A percentile compares a stretch with the other conserved stretches of the same genome.
These are phyloP conservation scores for Chaetoceros muelleri DNA, from an alignment of 108 stramenopile genomes.

Conservation along the genomic window DNA sequence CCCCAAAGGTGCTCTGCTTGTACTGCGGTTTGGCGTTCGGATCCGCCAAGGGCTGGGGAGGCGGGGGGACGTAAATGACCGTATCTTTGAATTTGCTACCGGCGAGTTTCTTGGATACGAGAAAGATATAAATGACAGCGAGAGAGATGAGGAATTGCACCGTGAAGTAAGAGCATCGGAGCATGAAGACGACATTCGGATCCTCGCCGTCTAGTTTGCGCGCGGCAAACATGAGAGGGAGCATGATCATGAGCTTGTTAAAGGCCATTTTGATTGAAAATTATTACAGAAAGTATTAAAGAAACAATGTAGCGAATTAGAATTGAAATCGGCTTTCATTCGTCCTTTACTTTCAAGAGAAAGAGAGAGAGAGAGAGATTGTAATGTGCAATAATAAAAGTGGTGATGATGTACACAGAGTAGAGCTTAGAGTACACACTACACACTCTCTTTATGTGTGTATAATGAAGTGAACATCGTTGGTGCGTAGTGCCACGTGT, in stretches of 20 bases:
- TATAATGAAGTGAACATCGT: no score
- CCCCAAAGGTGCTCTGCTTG: conserved; percentile 39
- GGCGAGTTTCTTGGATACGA: conserved; percentile 22
- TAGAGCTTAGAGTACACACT: no score
- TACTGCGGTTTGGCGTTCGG: conserved; percentile 72
- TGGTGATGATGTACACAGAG: no score
- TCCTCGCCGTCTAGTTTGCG: conserved; percentile 82
- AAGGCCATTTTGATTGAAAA: conserved; percentile 27
- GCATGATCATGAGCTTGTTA: conserved; percentile 77
- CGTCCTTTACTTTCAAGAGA: no score
- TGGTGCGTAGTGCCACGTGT: no score
- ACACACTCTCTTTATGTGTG: no score
- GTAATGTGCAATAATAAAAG: no score
- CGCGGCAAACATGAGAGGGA: conserved; percentile 81
- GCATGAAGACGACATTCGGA: conserved; percentile 51
- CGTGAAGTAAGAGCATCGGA: conserved; percentile 58
- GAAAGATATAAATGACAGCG: conserved; percentile 47
- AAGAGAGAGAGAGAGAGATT: no score
- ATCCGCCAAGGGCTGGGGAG: conserved; percentile 72
- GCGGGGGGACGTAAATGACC: conserved; percentile 60
- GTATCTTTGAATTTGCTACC: conserved; percentile 18
- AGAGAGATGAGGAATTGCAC: conserved; percentile 50
- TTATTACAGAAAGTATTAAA: no score
- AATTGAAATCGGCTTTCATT: no score
- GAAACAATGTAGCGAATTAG: no score